Conservation (phyloP, 2,329 filamentous ascomycete species). For the Diaporthe caulivora region DNA sequence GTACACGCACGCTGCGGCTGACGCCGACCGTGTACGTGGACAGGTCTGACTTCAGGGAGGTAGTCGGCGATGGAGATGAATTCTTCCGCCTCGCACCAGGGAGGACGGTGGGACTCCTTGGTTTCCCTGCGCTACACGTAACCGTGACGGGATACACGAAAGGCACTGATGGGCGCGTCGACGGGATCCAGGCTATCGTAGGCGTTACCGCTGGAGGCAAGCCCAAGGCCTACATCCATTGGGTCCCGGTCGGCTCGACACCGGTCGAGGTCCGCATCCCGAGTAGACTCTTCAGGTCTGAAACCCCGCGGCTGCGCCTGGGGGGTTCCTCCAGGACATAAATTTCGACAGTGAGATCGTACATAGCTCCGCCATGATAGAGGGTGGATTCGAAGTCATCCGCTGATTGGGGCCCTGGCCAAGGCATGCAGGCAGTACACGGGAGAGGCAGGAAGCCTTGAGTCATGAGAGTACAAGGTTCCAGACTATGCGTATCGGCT, state of each 20-base stretch:
- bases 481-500: constrained; percentile 91
- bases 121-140: constrained; percentile 76
- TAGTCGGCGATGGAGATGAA: constrained; percentile 76
- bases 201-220: constrained; percentile 76
- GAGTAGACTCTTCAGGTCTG: constrained; percentile 76
- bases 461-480: constrained; percentile 85
- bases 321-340: neutral
- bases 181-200: constrained; percentile 74
- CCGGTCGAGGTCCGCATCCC: constrained; percentile 83
- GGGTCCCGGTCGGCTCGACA: constrained; percentile 80
- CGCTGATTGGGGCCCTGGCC: constrained; percentile 82
- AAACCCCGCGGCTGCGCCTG: neutral
- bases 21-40: constrained; percentile 90
- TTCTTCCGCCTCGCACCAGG: constrained; percentile 84
- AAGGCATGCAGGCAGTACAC: constrained; percentile 77
- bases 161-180: constrained; percentile 72
- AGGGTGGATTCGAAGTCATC: neutral
- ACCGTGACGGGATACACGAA: constrained; percentile 77
- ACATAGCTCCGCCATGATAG: neutral
- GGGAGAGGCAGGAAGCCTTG: constrained; percentile 64
- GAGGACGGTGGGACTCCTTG: constrained; percentile 79
- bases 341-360: neutral
- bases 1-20: constrained; percentile 71
- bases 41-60: constrained; percentile 80
- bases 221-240: constrained; percentile 89